phyloP scores from a whole-genome alignment of 2,329 filamentous ascomycete genomes.

The Hypoxylon sp. region DNA sequence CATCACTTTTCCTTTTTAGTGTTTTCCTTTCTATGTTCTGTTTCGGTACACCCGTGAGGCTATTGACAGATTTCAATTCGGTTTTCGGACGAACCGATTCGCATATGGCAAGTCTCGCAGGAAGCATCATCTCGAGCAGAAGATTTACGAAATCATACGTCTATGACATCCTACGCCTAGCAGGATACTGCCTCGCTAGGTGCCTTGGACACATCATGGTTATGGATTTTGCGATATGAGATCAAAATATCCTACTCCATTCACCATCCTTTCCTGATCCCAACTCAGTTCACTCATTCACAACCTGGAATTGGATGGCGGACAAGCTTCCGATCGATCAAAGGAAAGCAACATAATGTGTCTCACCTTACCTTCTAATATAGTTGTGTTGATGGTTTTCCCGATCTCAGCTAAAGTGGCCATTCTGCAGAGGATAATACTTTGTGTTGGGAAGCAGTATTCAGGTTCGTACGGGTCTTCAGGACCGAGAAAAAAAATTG shows the following conservation, averaged over 20 bases:
- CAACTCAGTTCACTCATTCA: constrained; percentile 37
- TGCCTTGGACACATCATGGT: constrained; percentile 74
- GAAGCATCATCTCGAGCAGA: constrained; percentile 66
- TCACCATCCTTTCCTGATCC: constrained; percentile 42
- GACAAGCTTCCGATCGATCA: constrained; percentile 42
- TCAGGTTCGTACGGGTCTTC: constrained; percentile 50
- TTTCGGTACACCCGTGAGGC: constrained; percentile 46
- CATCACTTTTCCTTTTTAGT: constrained; percentile 32
- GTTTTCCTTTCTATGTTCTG: constrained; percentile 49
- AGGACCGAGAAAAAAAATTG: constrained; percentile 43
- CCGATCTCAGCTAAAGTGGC: constrained; percentile 51
- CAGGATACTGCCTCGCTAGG: constrained; percentile 64
- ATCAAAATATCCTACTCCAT: constrained; percentile 45
- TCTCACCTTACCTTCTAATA: constrained; percentile 49
- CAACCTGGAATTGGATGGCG: constrained; percentile 44
- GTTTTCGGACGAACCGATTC: constrained; percentile 57
- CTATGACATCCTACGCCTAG: constrained; percentile 70
- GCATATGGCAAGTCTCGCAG: constrained; percentile 64
- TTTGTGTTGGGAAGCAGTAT: constrained; percentile 53
- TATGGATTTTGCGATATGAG: constrained; percentile 71
- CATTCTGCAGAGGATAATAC: constrained; percentile 53
- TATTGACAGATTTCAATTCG: constrained; percentile 52
- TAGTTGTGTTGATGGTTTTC: constrained; percentile 51
- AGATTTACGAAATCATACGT: constrained; percentile 68
- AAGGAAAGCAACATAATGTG: constrained; percentile 39